phyloP scores from a whole-genome alignment of 2,329 filamentous ascomycete genomes.

The Thermoascus crustaceus region DNA sequence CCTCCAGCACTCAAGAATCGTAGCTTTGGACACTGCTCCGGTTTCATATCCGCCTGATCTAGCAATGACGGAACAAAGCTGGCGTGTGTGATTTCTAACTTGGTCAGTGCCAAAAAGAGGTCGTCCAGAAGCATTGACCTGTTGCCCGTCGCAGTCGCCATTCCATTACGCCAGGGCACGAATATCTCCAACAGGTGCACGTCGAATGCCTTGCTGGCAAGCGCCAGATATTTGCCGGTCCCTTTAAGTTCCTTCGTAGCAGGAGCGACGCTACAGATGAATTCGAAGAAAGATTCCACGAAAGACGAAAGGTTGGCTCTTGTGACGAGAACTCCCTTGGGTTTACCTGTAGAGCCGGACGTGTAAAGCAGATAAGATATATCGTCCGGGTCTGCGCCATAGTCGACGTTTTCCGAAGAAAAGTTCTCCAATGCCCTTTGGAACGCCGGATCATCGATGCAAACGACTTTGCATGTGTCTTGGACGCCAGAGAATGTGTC shows the following conservation, averaged over 20 bases:
- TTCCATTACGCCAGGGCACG: constrained; percentile 22
- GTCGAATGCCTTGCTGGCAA: constrained; percentile 27
- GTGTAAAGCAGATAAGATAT: constrained; percentile 64
- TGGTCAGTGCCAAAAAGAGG: constrained; percentile 16
- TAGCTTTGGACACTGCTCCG: constrained; percentile 18
- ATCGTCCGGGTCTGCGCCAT: constrained; percentile 12
- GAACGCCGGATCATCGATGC: constrained; percentile 15
- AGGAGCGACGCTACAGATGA: constrained; percentile 17
- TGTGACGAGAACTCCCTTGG: constrained; percentile 93
- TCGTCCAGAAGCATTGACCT: constrained; percentile 22
- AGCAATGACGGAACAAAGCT: constrained; percentile 22
- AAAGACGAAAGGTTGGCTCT: constrained; percentile 34
- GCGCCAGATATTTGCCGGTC: constrained; percentile 24
- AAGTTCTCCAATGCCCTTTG: constrained; percentile 10
- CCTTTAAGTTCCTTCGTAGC: constrained; percentile 16
- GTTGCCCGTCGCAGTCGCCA: constrained; percentile 19
- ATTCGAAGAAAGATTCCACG: constrained; percentile 21
- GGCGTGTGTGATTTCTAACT: constrained; percentile 23
- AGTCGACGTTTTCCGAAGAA: constrained; percentile 11
- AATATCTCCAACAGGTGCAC: constrained; percentile 24
- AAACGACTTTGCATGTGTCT: constrained; percentile 13
- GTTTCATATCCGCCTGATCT: constrained; percentile 16
- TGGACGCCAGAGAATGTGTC: constrained; percentile 13
- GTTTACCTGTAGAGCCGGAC: constrained; percentile 89
- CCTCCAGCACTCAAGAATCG: constrained; percentile 26